A percentile compares a stretch with the other conserved stretches of the same genome.
Evolutionary conservation across 1,284 basidiomycete species (phyloP).

Genomic region (Tylopilus orsonianus): DNA sequence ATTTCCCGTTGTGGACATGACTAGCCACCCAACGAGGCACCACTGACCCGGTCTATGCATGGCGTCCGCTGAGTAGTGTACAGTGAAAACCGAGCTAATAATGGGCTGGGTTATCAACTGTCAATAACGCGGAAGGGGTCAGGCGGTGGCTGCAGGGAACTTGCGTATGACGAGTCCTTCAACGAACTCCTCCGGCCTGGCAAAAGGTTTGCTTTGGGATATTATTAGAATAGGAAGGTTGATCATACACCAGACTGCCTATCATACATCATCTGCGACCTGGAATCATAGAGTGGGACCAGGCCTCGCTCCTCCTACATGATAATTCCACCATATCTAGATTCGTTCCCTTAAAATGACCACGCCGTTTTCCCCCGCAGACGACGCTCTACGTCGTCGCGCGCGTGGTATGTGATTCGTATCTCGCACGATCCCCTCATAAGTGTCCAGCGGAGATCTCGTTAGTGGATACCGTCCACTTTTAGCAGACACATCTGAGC

Average conservation of each 20-base stretch:
- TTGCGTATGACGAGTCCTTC: too few relatives aligned
- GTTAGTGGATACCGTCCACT: not conserved
- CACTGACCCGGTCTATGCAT: too few relatives aligned
- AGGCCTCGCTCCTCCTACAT: not conserved
- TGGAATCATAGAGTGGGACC: not conserved
- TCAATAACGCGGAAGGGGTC: too few relatives aligned
- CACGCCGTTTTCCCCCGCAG: slow-evolving; percentile 29
- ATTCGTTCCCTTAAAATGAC: slow-evolving; percentile 1
- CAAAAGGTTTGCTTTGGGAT: too few relatives aligned
- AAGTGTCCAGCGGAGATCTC: slow-evolving; percentile 10
- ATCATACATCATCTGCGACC: too few relatives aligned
- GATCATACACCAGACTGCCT: too few relatives aligned
- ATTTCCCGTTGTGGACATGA: not conserved
- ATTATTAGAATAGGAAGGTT: not conserved
- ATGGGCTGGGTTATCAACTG: too few relatives aligned
- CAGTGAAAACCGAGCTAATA: too few relatives aligned
- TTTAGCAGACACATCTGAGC: slow-evolving; percentile 26
- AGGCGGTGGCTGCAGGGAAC: too few relatives aligned
- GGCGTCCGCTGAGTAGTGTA: too few relatives aligned
- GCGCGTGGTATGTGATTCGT: slow-evolving; percentile 13
- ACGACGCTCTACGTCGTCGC: slow-evolving; percentile 33
- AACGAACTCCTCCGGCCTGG: too few relatives aligned
- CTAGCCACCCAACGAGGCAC: not conserved
- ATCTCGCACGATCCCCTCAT: slow-evolving; percentile 1
- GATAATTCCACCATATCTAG: slow-evolving; percentile 2